phyloP scores from a whole-genome alignment of 2,329 filamentous ascomycete species.

The Tolypocladium paradoxum region DNA sequence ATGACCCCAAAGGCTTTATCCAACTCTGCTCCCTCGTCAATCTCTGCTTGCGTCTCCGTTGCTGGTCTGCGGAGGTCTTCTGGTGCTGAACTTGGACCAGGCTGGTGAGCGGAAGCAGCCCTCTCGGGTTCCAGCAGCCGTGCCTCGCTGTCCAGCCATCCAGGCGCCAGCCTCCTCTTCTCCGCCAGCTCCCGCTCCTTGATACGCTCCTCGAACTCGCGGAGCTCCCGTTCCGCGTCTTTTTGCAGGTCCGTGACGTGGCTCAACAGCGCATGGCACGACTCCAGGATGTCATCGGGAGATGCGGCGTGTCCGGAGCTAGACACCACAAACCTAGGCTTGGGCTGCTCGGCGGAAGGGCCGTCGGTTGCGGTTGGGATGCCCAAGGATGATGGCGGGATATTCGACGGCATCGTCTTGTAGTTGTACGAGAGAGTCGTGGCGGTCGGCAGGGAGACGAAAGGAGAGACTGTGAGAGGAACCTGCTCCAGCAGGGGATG shows the following conservation, averaged over 20 bases:
- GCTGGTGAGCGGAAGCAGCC: conserved; percentile 20
- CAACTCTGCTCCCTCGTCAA: conserved; percentile 43
- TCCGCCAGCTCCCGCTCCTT: conserved; percentile 59
- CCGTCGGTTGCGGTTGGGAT: conserved; percentile 25
- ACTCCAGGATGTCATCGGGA: conserved; percentile 73
- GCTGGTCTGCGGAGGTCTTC: conserved; percentile 5
- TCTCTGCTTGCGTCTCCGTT: conserved; percentile 1
- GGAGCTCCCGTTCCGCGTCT: conserved; percentile 57
- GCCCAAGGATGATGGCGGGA: conserved; percentile 43
- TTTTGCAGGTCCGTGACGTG: conserved; percentile 61
- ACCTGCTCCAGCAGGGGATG: conserved; percentile 88
- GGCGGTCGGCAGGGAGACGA: conserved; percentile 79
- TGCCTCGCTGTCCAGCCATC: conserved; percentile 68
- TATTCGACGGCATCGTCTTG: conserved; percentile 75
- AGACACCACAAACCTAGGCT: conserved; percentile 65
- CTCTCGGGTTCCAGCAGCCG: conserved; percentile 59
- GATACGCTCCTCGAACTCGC: conserved; percentile 59
- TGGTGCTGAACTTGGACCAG: conserved; percentile 10
- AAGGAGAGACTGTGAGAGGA: conserved; percentile 86
- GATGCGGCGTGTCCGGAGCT: conserved; percentile 72
- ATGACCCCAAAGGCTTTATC: conserved; percentile 47
- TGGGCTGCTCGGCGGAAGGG: conserved; percentile 25
- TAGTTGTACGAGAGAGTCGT: conserved; percentile 94
- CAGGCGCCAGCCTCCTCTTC: conserved; percentile 69
- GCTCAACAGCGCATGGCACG: conserved; percentile 66